Conservation (phyloP, 495 filamentous ascomycete species). For the Tuber melanosporum region DNA sequence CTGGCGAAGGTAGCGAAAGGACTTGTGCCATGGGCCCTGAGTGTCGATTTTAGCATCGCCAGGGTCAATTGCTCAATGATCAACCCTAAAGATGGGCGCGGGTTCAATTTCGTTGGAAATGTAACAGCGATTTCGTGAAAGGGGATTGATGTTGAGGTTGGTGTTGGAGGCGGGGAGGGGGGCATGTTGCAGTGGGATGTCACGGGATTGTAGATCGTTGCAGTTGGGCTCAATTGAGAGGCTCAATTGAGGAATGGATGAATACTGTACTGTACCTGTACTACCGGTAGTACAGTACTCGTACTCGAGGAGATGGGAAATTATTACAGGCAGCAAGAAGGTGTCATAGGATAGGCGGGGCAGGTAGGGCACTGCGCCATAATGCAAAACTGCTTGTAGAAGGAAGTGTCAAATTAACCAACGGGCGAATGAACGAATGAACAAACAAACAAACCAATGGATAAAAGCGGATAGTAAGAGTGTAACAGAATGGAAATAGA, state of each 20-base stretch:
- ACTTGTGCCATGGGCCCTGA: too few species aligned
- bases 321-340: not conserved
- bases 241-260: not conserved
- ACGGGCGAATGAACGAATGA: not conserved
- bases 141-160: too few species aligned
- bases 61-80: too few species aligned
- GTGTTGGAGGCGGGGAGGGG: too few species aligned
- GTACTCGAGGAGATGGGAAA: not conserved
- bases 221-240: not conserved
- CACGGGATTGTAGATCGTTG: not conserved
- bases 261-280: not conserved
- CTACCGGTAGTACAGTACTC: too few species aligned
- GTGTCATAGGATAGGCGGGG: not conserved
- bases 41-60: too few species aligned
- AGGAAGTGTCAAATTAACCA: not conserved
- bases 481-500: not conserved
- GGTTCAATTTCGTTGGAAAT: too few species aligned
- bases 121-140: too few species aligned
- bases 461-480: not conserved
- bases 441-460: not conserved
- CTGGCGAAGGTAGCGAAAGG: too few species aligned
- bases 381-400: not conserved
- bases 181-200: too few species aligned
- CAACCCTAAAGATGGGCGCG: too few species aligned
- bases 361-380: too few species aligned